phyloP scores from a whole-genome alignment of 257 asterid species.

The Perilla frutescens region DNA sequence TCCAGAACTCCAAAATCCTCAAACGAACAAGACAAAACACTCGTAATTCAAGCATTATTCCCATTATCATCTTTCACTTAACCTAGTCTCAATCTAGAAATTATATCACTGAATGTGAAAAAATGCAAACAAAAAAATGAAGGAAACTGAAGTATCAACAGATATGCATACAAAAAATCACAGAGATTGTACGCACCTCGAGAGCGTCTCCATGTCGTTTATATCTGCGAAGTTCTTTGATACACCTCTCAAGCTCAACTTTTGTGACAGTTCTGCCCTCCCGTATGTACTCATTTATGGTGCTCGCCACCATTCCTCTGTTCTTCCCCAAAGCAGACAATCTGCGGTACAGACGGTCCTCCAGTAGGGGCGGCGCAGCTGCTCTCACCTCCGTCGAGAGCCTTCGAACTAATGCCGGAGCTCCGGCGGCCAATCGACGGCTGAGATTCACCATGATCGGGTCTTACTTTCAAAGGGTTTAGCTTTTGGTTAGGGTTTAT shows the following conservation, averaged over 20 bases:
- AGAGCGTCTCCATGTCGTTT: conserved; percentile 63
- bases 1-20: conserved; percentile 1
- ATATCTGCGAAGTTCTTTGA: conserved; percentile 68
- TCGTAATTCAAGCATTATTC: background rate
- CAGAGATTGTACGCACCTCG: conserved; percentile 54
- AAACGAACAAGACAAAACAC: background rate
- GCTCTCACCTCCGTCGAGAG: conserved; percentile 41
- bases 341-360: conserved; percentile 57
- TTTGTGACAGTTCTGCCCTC: conserved; percentile 57
- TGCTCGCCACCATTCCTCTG: conserved; percentile 51
- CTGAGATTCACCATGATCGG: conserved; percentile 32
- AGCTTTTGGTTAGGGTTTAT: conserved; percentile 35
- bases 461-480: conserved; percentile 29
- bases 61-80: background rate
- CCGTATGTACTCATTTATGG: conserved; percentile 61
- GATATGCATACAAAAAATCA: background rate
- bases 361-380: conserved; percentile 29
- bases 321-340: conserved; percentile 66
- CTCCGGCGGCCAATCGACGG: conserved; percentile 40
- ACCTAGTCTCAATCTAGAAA: background rate
- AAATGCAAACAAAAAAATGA: background rate
- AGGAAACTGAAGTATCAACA: background rate
- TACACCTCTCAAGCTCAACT: conserved; percentile 53
- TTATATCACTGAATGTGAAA: too few species aligned
- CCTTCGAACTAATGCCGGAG: conserved; percentile 38